Conservation (phyloP, 768 basidiomycete genomes). For the Mycena kentingensis region DNA sequence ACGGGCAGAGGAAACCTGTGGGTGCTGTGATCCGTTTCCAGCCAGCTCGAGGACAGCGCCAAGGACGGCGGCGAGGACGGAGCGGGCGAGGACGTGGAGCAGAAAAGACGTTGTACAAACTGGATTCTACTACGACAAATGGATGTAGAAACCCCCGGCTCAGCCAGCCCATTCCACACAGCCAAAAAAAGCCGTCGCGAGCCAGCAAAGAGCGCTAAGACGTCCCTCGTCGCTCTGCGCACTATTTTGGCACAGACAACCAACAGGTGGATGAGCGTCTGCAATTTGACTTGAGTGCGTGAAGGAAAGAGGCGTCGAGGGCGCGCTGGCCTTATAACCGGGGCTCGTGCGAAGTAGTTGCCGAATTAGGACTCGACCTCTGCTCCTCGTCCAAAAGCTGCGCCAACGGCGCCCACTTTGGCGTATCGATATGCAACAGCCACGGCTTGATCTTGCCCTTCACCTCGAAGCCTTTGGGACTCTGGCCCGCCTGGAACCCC, state of each 20-base stretch:
- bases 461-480: too few relatives aligned
- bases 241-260: conserved; percentile 48
- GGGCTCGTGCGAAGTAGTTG: too few relatives aligned
- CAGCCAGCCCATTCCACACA: conserved; percentile 29
- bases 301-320: conserved; percentile 20
- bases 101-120: too few relatives aligned
- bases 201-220: conserved; percentile 38
- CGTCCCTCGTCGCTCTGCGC: conserved; percentile 38
- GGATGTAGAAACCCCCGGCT: conserved; percentile 42
- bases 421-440: too few relatives aligned
- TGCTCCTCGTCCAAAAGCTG: too few relatives aligned
- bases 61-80: not conserved
- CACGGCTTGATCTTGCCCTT: too few relatives aligned
- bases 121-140: conserved; percentile 27
- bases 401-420: too few relatives aligned
- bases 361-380: too few relatives aligned
- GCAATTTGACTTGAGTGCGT: conserved; percentile 52
- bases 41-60: not conserved
- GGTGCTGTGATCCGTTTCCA: not conserved
- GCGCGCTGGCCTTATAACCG: too few relatives aligned
- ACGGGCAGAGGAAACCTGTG: conserved; percentile 25
- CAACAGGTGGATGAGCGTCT: conserved; percentile 31
- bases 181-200: conserved; percentile 27
- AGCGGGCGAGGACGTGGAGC: not conserved
- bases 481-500: too few relatives aligned